phyloP scores from a whole-genome alignment of 2,329 filamentous ascomycete species.

The Fusarium albosuccineum region DNA sequence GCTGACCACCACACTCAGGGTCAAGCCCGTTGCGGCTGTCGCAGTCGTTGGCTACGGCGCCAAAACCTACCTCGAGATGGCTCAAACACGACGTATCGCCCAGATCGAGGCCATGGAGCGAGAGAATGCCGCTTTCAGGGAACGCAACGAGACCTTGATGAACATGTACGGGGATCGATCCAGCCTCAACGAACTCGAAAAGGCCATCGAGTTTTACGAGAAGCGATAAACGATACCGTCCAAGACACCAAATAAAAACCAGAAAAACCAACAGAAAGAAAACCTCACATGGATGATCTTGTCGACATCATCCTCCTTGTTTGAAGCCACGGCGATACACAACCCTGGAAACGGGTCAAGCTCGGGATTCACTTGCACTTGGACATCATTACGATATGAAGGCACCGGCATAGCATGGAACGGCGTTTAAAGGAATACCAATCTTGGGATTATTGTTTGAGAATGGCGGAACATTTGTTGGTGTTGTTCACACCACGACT shows the following conservation, averaged over 20 bases:
- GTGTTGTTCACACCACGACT: conserved; percentile 5
- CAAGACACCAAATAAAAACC: conserved; percentile 6
- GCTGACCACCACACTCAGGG: conserved; percentile 42
- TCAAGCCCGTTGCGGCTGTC: conserved; percentile 50
- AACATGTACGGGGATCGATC: conserved; percentile 65
- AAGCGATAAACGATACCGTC: conserved; percentile 44
- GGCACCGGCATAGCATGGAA: conserved; percentile 35
- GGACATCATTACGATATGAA: conserved; percentile 28
- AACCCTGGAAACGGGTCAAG: conserved; percentile 15
- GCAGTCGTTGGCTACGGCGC: conserved; percentile 52
- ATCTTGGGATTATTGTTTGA: conserved; percentile 19
- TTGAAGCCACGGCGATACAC: conserved; percentile 28
- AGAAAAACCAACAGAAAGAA: conserved; percentile 11
- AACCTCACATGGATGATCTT: neutral
- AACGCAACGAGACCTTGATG: conserved; percentile 58
- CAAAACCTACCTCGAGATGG: conserved; percentile 50
- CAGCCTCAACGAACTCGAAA: conserved; percentile 62
- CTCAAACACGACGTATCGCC: conserved; percentile 45
- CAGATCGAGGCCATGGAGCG: conserved; percentile 51
- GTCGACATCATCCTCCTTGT: conserved; percentile 16
- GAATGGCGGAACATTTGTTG: conserved; percentile 11
- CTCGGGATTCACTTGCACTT: conserved; percentile 28
- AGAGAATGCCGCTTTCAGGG: conserved; percentile 52
- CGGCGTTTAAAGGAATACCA: conserved; percentile 43
- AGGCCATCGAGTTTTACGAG: conserved; percentile 62